Conservation (phyloP, 805 yeast genomes). For the Candida coquimbonensis region DNA sequence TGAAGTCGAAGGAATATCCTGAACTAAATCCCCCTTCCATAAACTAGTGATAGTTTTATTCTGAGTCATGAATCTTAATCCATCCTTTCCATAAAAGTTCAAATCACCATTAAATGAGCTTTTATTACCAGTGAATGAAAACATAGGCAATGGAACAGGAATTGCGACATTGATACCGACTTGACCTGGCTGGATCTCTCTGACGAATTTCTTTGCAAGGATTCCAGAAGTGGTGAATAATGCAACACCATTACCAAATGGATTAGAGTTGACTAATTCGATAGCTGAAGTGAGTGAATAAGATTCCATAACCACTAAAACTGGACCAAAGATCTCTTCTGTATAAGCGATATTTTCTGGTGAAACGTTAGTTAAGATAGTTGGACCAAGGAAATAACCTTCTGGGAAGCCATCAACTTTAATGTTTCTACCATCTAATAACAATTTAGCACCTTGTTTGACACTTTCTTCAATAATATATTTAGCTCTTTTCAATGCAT, state of each 20-base stretch:
- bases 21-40: constrained; percentile 37
- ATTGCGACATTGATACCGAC: constrained; percentile 75
- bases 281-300: constrained; percentile 66
- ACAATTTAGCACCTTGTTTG: constrained; percentile 53
- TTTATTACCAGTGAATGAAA: constrained; percentile 73
- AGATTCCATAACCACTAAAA: constrained; percentile 52
- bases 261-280: constrained; percentile 45
- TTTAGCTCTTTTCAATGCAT: constrained; percentile 45
- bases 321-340: constrained; percentile 75
- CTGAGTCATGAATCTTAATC: constrained; percentile 65
- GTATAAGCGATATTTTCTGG: constrained; percentile 69
- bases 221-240: constrained; percentile 66
- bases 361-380: constrained; percentile 51
- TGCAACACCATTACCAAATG: constrained; percentile 69
- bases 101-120: constrained; percentile 74
- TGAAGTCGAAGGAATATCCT: too few species aligned
- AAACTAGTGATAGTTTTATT: constrained; percentile 68
- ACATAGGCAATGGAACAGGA: constrained; percentile 80
- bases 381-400: constrained; percentile 72
- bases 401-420: constrained; percentile 35
- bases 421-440: constrained; percentile 53
- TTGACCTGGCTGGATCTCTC: constrained; percentile 63
- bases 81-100: constrained; percentile 75
- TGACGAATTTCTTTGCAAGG: constrained; percentile 60
- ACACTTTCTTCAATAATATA: constrained; percentile 52